Base-by-base conservation (phyloP, 116 monocot genomes). In the Trichopus zeylanicus region DNA sequence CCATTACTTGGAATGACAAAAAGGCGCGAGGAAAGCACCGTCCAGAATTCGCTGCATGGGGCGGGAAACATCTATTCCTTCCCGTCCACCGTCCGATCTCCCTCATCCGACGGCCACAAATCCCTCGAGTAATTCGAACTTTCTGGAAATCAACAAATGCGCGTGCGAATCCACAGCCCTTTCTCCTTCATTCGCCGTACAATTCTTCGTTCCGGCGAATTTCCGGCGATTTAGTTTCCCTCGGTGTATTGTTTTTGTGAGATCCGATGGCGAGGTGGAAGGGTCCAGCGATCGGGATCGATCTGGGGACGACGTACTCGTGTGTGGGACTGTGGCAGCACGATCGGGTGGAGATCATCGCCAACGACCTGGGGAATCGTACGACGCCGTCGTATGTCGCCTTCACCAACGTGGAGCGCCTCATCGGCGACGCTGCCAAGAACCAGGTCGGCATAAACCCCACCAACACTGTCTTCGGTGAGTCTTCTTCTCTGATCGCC, bases 391-490 rank as follows among this genome's bases (percentile, higher is more conserved):
- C 82, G 53, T 87, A 87, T 52, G 86, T 82, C 21, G 87, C 67
- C 42, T 82, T 87, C 79, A 79, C 82, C 42, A 83, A 87, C 65
- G 70, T 75, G 26, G 87, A 87, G 73, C 60, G 87, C 20, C 67
- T 87, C 42, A 79, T 87, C 73, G 82, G 87, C 35, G 87, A 87
- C 29, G 82, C 87, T 13, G 87, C 87, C 1, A 83, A 88, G 79
- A 88, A 88, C 62, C 87, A 88, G 80, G 87, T 88, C 70, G 87
- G 83, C 70, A 88, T 88, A 83, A 88, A 88, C 65, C 87, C 87
- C 25, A 64, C 64, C 65, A 88, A 88, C 74, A 88, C 87, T 8
- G 87, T 88, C 31, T 88, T 88, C 59, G 87, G 87, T 88, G 63
- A 85, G 85, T 29, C 18, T 11, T 34, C 46, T 22, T 39, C 26